Evolutionary conservation across 208 protist species (phyloP), one percentile per base, ranked within the genome.

Genomic region (Acanthamoeba triangularis): DNA sequence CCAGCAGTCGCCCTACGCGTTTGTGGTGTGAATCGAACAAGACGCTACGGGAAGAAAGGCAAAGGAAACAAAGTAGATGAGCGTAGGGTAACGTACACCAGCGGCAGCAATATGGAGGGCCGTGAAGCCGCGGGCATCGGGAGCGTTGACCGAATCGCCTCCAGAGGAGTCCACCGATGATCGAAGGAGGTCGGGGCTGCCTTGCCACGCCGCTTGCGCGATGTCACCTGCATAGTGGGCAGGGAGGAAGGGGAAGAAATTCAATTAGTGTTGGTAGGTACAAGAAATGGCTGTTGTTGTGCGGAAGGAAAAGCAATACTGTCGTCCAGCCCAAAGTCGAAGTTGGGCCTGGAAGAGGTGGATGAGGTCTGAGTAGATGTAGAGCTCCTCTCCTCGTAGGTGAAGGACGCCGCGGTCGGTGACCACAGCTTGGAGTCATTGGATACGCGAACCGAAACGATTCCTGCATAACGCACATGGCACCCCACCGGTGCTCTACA

Each of bases 371-470:
- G 78, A 0, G 80, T 49, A 7, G 67, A 28, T 7, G 87, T 84
- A 0, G 20, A 10, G 28, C 14, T 28, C 37, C 65, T 56, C 63
- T 95, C 90, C 3, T 95, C 92, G 54, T 96, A 97, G 54, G 76
- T 95, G 67, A 95, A 97, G 14, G 28, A 41, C 0, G 90, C 95
- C 16, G 49, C 76, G 10, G 72, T 94, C 0, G 44, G 44, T 7
- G 84, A 95, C 95, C 95, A 97, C 13, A 72, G n/a, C 10, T 95
- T 95, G 30, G 72, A 41, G 2, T 54, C 72, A 52, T 97, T 97
- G 13, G 35, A 93, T 2, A 97, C 96, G 30, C 80, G 78, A n/a
- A 97, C 95, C 11, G 69, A 35, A 16, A 96, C 94, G 11, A 49
- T 28, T 41, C 96, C 96, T 18, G 65, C 25, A 35, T 13, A 37